Conservation (phyloP, 352 stramenopile species). For the Globisporangium irregulare region DNA sequence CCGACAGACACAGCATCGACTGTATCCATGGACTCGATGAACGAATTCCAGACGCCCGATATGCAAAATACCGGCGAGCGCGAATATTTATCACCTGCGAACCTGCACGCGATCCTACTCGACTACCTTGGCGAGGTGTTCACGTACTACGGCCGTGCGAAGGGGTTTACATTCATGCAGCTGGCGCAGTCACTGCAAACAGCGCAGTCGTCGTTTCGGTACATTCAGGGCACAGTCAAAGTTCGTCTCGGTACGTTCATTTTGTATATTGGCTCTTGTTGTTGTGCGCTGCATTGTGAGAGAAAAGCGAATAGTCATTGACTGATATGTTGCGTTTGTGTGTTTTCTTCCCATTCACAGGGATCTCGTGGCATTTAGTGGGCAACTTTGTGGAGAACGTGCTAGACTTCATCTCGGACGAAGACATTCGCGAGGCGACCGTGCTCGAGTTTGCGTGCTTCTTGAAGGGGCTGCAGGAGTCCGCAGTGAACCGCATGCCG, state of each 20-base stretch:
- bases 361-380: conserved; percentile 65
- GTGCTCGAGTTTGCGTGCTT: conserved; percentile 63
- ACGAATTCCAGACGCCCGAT: conserved; percentile 9
- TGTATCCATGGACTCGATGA: conserved; percentile 21
- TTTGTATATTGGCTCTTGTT: too few species aligned
- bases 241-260: conserved; percentile 32
- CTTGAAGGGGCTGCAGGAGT: conserved; percentile 33
- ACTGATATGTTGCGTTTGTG: too few species aligned
- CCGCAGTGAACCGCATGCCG: conserved; percentile 23
- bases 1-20: conserved; percentile 15
- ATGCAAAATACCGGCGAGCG: conserved; percentile 10
- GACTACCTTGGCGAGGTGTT: conserved; percentile 63
- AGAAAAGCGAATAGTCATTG: too few species aligned
- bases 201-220: conserved; percentile 55
- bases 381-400: conserved; percentile 60
- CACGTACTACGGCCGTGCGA: conserved; percentile 49
- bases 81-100: conserved; percentile 43
- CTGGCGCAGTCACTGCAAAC: conserved; percentile 57
- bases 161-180: conserved; percentile 50
- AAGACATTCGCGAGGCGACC: conserved; percentile 67
- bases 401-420: conserved; percentile 64
- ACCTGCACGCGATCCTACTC: conserved; percentile 44
- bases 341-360: conserved; percentile 10
- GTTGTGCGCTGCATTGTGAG: too few species aligned
- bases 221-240: conserved; percentile 62